These are phyloP conservation scores for Trifolium dubium DNA, from an alignment of 306 rosid genomes.

Conservation along the genomic window DNA sequence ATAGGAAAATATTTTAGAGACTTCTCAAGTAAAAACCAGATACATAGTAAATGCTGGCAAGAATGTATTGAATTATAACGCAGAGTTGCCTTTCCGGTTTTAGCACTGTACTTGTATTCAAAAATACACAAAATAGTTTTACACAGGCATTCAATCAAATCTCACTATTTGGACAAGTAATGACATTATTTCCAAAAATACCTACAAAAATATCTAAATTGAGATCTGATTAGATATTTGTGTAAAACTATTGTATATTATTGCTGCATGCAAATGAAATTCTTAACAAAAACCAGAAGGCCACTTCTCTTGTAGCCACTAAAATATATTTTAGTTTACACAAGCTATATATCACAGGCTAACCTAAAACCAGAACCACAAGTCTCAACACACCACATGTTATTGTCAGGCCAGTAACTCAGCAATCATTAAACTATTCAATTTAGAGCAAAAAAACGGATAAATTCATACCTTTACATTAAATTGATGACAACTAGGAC, in stretches of 20 bases:
- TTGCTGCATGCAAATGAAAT: background rate
- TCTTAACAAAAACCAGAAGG: conserved; percentile 1
- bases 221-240: too few species aligned
- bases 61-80: conserved; percentile 2
- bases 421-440: conserved; percentile 19
- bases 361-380: conserved; percentile 24
- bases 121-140: conserved; percentile 15
- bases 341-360: conserved; percentile 9
- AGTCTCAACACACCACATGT: conserved; percentile 2
- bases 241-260: background rate
- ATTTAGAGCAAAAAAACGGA: background rate
- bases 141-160: background rate
- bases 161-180: background rate
- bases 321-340: conserved; percentile 18
- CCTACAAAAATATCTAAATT: background rate
- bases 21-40: background rate
- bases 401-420: conserved; percentile 16
- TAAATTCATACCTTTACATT: conserved; percentile 78
- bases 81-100: conserved; percentile 5
- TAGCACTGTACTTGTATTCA: background rate
- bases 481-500: conserved; percentile 84
- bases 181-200: background rate
- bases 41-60: background rate
- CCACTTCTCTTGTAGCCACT: too few species aligned
- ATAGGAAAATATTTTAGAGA: too few species aligned